These are phyloP conservation scores for Apophysomyces elegans DNA, from an alignment of 371 early-diverging fungal genomes.

Conservation along the genomic window DNA sequence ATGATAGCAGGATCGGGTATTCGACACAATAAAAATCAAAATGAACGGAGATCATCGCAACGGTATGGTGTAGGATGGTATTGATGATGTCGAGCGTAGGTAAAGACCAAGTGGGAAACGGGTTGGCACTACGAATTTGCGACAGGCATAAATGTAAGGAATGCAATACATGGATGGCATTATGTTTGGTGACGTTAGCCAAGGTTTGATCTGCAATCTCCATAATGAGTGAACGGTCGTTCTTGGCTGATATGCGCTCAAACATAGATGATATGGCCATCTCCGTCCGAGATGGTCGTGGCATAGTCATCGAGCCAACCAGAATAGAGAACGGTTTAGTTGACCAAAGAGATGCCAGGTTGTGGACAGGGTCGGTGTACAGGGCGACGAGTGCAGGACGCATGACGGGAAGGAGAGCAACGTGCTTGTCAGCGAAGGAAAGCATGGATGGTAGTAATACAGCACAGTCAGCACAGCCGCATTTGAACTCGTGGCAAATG, in stretches of 20 bases:
- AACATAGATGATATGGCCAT: constrained; percentile 3
- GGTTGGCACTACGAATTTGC: constrained; percentile 44
- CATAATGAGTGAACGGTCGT: constrained; percentile 19
- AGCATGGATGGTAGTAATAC: constrained; percentile 49
- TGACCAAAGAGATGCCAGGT: constrained; percentile 42
- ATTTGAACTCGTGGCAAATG: constrained; percentile 48
- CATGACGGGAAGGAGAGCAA: constrained; percentile 26
- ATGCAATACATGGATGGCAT: constrained; percentile 48
- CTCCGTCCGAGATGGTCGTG: neutral
- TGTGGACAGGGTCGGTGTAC: constrained; percentile 46
- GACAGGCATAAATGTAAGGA: constrained; percentile 48
- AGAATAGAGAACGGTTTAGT: constrained; percentile 41
- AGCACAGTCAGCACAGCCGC: constrained; percentile 44
- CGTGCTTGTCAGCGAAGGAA: constrained; percentile 41
- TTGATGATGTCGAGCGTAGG: constrained; percentile 36
- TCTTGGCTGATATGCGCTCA: constrained; percentile 7
- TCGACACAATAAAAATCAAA: constrained; percentile 55
- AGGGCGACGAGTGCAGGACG: constrained; percentile 27
- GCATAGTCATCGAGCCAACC: constrained; percentile 24
- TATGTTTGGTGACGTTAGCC: constrained; percentile 45
- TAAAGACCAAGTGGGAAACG: constrained; percentile 45
- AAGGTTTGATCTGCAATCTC: constrained; percentile 28
- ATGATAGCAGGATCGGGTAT: constrained; percentile 51
- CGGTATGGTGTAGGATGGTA: constrained; percentile 41
- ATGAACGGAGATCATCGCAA: constrained; percentile 35